phyloP scores from a whole-genome alignment of 2,329 filamentous ascomycete species.

The Cryphonectria parasitica region DNA sequence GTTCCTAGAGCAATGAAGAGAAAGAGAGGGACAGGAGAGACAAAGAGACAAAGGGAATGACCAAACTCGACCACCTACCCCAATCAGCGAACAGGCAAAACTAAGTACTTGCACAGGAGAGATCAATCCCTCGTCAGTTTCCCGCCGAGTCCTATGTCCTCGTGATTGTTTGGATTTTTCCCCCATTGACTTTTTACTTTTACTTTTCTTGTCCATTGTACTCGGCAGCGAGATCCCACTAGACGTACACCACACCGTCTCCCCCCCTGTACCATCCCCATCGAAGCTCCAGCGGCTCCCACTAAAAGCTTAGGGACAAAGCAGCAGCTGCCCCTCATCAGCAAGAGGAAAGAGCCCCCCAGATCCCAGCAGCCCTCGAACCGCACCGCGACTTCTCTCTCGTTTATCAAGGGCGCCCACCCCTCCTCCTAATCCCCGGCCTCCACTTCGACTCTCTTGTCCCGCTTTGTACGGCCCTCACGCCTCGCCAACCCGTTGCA shows the following conservation, averaged over 20 bases:
- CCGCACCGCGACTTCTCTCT: too few relatives aligned
- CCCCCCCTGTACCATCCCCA: not conserved
- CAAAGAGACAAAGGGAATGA: not conserved
- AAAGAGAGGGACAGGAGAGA: not conserved
- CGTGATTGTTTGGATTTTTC: not conserved
- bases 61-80: not conserved
- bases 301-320: not conserved
- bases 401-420: constrained; percentile 4
- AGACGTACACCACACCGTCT: not conserved
- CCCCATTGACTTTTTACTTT: not conserved
- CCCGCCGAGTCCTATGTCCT: not conserved
- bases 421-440: constrained; percentile 1
- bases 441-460: constrained; percentile 12
- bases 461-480: constrained; percentile 16
- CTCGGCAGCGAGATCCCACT: not conserved
- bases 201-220: not conserved
- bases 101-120: too few relatives aligned
- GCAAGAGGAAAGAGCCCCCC: not conserved
- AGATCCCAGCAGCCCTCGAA: not conserved
- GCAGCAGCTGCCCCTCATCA: not conserved
- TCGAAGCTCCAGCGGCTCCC: not conserved
- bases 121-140: not conserved
- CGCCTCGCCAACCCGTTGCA: constrained; percentile 29
- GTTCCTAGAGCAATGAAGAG: not conserved
- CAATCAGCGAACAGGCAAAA: not conserved